Conservation (phyloP, 306 rosid genomes). For the Lupinus albus region DNA sequence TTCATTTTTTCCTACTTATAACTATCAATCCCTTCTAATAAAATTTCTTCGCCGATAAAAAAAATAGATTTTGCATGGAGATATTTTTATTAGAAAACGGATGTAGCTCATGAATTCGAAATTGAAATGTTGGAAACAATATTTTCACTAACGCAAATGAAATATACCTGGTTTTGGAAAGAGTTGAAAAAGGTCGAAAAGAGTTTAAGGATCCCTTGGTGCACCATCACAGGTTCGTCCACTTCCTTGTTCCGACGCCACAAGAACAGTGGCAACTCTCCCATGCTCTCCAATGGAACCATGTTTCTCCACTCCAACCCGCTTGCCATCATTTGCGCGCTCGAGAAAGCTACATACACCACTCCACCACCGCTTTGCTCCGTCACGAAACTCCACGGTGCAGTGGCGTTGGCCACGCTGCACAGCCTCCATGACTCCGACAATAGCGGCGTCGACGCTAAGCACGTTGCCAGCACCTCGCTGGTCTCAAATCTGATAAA, state of each 20-base stretch:
- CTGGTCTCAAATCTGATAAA: slow-evolving; percentile 63
- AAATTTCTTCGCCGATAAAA: too few relatives aligned
- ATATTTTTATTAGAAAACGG: too few relatives aligned
- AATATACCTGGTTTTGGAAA: slow-evolving; percentile 55
- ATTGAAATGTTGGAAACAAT: too few relatives aligned
- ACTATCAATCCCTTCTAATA: too few relatives aligned
- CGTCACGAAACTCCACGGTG: slow-evolving; percentile 45
- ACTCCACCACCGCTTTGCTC: slow-evolving; percentile 45
- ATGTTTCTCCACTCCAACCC: slow-evolving; percentile 38
- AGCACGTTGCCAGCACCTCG: slow-evolving; percentile 59
- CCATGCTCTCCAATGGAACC: slow-evolving; percentile 48
- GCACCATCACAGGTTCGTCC: slow-evolving; percentile 56
- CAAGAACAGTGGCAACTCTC: slow-evolving; percentile 40
- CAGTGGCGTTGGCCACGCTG: slow-evolving; percentile 45
- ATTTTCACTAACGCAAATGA: too few relatives aligned
- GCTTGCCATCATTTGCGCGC: slow-evolving; percentile 40
- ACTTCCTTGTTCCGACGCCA: slow-evolving; percentile 39
- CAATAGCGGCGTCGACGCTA: slow-evolving; percentile 69
- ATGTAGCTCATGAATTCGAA: too few relatives aligned
- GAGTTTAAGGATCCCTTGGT: slow-evolving; percentile 56
- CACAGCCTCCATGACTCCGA: slow-evolving; percentile 74
- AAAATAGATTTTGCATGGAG: too few relatives aligned
- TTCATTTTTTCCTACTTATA: too few relatives aligned
- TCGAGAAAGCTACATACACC: slow-evolving; percentile 58
- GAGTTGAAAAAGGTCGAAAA: slow-evolving; percentile 40